Evolutionary conservation across 2,329 filamentous ascomycete species (phyloP), one percentile per base, ranked within the genome.

Genomic region (Claviceps maximensis): DNA sequence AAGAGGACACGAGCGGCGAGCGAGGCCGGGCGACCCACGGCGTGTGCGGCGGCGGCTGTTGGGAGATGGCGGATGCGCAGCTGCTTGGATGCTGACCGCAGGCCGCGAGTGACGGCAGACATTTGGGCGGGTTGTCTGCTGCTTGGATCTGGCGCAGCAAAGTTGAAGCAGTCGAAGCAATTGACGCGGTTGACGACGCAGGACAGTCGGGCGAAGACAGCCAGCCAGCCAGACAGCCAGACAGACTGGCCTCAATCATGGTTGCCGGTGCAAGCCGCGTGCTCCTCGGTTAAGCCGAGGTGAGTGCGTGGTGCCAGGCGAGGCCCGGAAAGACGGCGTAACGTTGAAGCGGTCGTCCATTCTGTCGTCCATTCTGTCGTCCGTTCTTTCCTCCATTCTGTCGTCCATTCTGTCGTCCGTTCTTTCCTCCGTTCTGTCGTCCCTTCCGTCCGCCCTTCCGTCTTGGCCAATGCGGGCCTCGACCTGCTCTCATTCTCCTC

Each of bases 81-180:
- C 61, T 76, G 74, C 71, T 71, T 76, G 60, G 77, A 74, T 57
- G 74, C 76, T 60, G 75, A 71, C 62, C 76, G 74, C 60, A 80
- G 67, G 65, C 73, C 74, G 62, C 76, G 75, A 63, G 71, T 72
- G 67, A 75, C 72, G 65, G 73, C 72, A 67, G 76, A 79, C 77
- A 79, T 17, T 42, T 48, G 41, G 27, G 25, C n/a, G 25, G 25
- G 50, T 23, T 33, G 33, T 23, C 13, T 19, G 44, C 41, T 2
- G 19, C 41, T 17, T 7, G 40, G 4, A n/a, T 49, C 29, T 49
- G 49, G n/a, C n/a, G n/a, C n/a, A n/a, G n/a, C n/a, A n/a, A n/a
- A n/a, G 55, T 55, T 51, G 55, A 48, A 25, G 49, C 23, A 40
- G 7, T 17, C 17, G 33, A 36, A 4, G 13, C 33, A 17, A 17